Evolutionary conservation across 805 yeast genomes (phyloP).

Genomic region (Scheffersomyces stipitis): DNA sequence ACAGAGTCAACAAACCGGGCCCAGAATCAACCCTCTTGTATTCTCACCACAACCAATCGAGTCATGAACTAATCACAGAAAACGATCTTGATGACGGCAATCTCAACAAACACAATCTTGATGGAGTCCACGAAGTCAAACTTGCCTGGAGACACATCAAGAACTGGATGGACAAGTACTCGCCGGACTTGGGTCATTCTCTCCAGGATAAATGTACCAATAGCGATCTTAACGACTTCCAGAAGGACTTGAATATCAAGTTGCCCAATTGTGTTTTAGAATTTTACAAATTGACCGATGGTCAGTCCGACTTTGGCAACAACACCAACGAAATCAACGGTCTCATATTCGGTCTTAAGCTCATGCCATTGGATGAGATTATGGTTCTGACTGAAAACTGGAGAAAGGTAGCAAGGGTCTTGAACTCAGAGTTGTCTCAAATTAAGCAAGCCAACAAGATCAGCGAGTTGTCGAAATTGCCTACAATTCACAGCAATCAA

Average conservation of each 20-base stretch:
- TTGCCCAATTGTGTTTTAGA: conserved; percentile 84
- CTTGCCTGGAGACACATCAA: conserved; percentile 90
- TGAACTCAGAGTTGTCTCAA: conserved; percentile 25
- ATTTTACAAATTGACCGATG: conserved; percentile 81
- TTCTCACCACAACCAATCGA: conserved; percentile 25
- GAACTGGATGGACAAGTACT: conserved; percentile 74
- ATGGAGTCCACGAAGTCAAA: conserved; percentile 72
- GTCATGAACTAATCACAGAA: conserved; percentile 16
- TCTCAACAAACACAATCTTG: conserved; percentile 35
- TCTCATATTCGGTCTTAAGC: conserved; percentile 72
- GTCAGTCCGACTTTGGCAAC: conserved; percentile 72
- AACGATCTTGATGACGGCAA: conserved; percentile 25
- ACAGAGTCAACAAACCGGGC: conserved; percentile 43
- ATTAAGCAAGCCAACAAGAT: conserved; percentile 16
- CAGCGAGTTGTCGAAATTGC: conserved; percentile 21
- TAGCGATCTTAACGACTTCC: conserved; percentile 79
- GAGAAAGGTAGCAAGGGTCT: conserved; percentile 65
- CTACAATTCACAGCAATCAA: conserved; percentile 16
- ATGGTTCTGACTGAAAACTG: conserved; percentile 81
- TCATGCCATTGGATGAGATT: conserved; percentile 79
- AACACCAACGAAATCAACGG: conserved; percentile 59
- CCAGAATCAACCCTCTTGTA: conserved; percentile 29
- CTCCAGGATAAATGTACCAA: conserved; percentile 76
- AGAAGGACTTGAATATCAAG: conserved; percentile 70
- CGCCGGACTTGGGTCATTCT: conserved; percentile 79